Conservation (phyloP, 345 rosid genomes). For the Citrus mangshanensis region DNA sequence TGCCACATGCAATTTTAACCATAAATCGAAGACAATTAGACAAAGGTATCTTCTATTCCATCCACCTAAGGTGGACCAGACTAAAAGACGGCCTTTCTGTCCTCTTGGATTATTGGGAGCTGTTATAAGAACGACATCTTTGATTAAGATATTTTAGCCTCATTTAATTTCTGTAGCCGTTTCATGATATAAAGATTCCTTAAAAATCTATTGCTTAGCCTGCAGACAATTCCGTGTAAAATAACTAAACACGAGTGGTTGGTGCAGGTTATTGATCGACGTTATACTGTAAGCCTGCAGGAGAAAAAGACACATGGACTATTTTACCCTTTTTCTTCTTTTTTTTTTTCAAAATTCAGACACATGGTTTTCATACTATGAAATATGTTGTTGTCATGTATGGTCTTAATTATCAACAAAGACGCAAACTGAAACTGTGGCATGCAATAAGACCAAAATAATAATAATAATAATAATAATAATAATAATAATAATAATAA, state of each 20-base stretch:
- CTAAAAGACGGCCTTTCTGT: not conserved
- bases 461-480: not conserved
- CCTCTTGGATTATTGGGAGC: not conserved
- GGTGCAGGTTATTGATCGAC: not conserved
- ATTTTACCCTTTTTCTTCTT: too few relatives aligned
- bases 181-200: not conserved
- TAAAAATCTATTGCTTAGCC: not conserved
- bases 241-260: not conserved
- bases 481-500: not conserved
- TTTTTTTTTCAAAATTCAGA: not conserved
- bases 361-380: not conserved
- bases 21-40: not conserved
- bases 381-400: not conserved
- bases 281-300: not conserved
- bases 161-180: not conserved
- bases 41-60: too few relatives aligned
- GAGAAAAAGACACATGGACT: too few relatives aligned
- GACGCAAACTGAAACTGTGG: not conserved
- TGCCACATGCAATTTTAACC: not conserved
- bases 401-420: not conserved
- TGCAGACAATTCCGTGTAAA: not conserved
- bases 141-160: not conserved
- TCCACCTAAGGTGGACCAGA: not conserved
- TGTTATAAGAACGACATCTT: not conserved
- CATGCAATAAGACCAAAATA: not conserved